Base-by-base conservation (phyloP, 2,329 filamentous ascomycete genomes). In the Pseudogymnoascus sp. region DNA sequence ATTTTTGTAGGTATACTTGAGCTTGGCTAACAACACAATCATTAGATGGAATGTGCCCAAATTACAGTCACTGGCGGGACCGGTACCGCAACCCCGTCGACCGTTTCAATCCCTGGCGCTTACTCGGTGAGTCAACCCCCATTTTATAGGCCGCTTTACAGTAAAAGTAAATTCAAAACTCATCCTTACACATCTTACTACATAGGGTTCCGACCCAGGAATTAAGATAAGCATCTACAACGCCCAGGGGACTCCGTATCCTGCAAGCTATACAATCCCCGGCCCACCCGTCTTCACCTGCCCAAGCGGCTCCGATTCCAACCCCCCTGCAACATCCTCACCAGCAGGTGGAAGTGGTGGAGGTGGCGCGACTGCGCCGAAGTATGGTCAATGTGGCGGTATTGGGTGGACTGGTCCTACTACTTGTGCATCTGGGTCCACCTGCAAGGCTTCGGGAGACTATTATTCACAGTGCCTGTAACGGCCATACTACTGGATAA, bases 31-130 rank as follows among this genome's bases (percentile, higher is more conserved):
- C 25, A 48, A 33, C 33, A 17, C 3, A 33, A 55, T 55, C n/a
- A 29, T 33, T 31, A 33, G 44, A n/a, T 55, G 2, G 27, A 55
- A 55, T 55, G 44, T 17, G 70, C 65, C 6, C 79, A 81, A 71
- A 73, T 82, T 60, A 77, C 77, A 63, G 75, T 82, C 36, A 76
- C 77, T 31, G 75, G 77, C 21, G 73, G 73, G 10, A 77, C 77
- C 25, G 77, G 73, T 1, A 78, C 74, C 3, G 72, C 73, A 4
- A 79, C 78, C 1, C 63, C 71, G 15, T 69, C 72, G n/a, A 65
- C 61, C 3, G 78, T 79, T 27, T 74, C 75, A 61, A 78, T 82
- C 65, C 80, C 80, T 0, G 79, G 79, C 12, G 74, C 78, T 1
- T 82, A 82, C 71, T 76, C 72, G 33, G 71, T 76, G 2, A 75